A percentile compares a stretch with the other conserved stretches of the same genome.
Conservation (phyloP, 495 filamentous ascomycete genomes). For the Cryomyces minteri region DNA sequence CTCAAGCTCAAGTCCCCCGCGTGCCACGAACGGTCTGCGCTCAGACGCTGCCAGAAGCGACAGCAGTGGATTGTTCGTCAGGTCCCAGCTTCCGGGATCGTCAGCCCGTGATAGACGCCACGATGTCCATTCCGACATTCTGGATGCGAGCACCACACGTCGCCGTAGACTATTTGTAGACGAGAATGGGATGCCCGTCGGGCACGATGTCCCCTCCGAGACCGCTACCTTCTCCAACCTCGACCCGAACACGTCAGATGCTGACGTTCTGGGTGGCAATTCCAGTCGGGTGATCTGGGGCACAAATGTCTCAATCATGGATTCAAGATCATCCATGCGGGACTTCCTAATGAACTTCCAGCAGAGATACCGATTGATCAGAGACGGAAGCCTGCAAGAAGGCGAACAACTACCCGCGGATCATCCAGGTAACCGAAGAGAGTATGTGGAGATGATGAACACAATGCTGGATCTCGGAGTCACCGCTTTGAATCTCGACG, state of each 20-base stretch:
- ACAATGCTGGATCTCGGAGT: slow-evolving; percentile 77
- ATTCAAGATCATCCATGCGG: slow-evolving; percentile 71
- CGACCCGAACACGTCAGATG: slow-evolving; percentile 79
- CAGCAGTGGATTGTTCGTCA: slow-evolving; percentile 74
- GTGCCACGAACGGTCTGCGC: slow-evolving; percentile 29
- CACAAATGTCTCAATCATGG: slow-evolving; percentile 84
- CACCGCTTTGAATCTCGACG: slow-evolving; percentile 70
- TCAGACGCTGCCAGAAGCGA: slow-evolving; percentile 48
- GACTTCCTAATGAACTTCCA: slow-evolving; percentile 83
- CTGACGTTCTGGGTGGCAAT: slow-evolving; percentile 64
- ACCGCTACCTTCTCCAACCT: slow-evolving; percentile 72
- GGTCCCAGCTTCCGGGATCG: slow-evolving; percentile 36
- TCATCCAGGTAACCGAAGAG: slow-evolving; percentile 40
- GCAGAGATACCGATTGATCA: slow-evolving; percentile 82
- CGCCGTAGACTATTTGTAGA: slow-evolving; percentile 64
- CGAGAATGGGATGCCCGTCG: slow-evolving; percentile 55
- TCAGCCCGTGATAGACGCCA: slow-evolving; percentile 39
- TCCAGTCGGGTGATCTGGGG: slow-evolving; percentile 86
- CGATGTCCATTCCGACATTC: slow-evolving; percentile 64
- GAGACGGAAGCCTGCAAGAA: slow-evolving; percentile 61
- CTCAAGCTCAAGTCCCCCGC: slow-evolving; percentile 66
- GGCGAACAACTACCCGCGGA: slow-evolving; percentile 30
- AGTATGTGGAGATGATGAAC: slow-evolving; percentile 73
- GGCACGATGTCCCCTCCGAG: slow-evolving; percentile 42
- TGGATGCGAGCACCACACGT: slow-evolving; percentile 41